phyloP scores from a whole-genome alignment of 78 protist species.

The Monosiga brevicollis region DNA sequence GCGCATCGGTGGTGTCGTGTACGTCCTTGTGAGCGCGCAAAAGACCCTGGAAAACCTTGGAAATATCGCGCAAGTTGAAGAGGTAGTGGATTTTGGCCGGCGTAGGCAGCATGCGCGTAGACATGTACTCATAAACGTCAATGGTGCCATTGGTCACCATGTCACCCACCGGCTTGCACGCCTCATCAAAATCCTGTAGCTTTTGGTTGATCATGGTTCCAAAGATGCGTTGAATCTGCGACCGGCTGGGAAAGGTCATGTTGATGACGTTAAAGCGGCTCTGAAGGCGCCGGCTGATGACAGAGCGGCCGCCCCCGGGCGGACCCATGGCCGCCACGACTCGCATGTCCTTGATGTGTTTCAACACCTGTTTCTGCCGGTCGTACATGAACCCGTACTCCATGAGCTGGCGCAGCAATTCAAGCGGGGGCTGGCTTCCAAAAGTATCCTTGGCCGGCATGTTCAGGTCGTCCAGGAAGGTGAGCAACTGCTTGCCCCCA shows the following conservation, averaged over 20 bases:
- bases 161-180: constrained; percentile 23
- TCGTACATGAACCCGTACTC: constrained; percentile 78
- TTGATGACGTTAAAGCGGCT: constrained; percentile 38
- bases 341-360: constrained; percentile 49
- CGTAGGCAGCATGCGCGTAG: constrained; percentile 41
- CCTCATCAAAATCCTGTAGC: constrained; percentile 44
- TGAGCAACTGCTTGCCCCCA: constrained; percentile 34
- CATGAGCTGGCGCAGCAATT: constrained; percentile 64
- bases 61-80: constrained; percentile 65
- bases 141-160: constrained; percentile 29
- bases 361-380: constrained; percentile 23
- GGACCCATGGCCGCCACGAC: constrained; percentile 68
- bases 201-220: constrained; percentile 17
- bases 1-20: constrained; percentile 38
- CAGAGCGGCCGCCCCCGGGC: constrained; percentile 62
- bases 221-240: constrained; percentile 49
- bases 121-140: constrained; percentile 31
- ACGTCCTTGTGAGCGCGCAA: constrained; percentile 15
- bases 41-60: constrained; percentile 53
- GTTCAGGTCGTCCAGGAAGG: constrained; percentile 76
- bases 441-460: constrained; percentile 71
- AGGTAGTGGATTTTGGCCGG: constrained; percentile 59
- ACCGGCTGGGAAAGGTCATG: constrained; percentile 47
- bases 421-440: constrained; percentile 77
- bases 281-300: constrained; percentile 39